These are phyloP conservation scores for Fusarium ramigenum DNA, from an alignment of 2,329 filamentous ascomycete genomes.

Conservation along the genomic window DNA sequence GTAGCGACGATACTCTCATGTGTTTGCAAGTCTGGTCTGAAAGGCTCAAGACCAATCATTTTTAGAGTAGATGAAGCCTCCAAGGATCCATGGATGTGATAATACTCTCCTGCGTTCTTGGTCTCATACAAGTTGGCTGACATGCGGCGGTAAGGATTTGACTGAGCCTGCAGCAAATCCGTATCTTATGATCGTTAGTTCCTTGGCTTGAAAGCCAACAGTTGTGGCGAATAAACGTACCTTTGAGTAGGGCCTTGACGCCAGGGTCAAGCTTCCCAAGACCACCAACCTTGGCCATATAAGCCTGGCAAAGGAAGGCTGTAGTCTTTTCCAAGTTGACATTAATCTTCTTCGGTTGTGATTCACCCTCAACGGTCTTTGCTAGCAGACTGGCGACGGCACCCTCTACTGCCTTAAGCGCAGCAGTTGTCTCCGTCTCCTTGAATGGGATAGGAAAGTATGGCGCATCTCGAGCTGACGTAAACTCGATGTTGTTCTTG, in stretches of 20 bases:
- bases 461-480: conserved; percentile 47
- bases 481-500: conserved; percentile 45
- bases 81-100: conserved; percentile 79
- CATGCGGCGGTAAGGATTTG: conserved; percentile 74
- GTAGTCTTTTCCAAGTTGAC: conserved; percentile 53
- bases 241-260: conserved; percentile 47
- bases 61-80: conserved; percentile 74
- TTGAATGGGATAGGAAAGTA: conserved; percentile 60
- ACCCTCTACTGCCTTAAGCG: conserved; percentile 56
- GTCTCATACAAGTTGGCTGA: conserved; percentile 78
- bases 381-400: conserved; percentile 47
- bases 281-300: conserved; percentile 50
- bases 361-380: conserved; percentile 33
- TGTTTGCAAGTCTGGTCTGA: conserved; percentile 68
- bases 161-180: conserved; percentile 76
- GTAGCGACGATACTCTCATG: conserved; percentile 66
- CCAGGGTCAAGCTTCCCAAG: conserved; percentile 50
- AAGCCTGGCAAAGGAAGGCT: conserved; percentile 53
- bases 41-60: conserved; percentile 74
- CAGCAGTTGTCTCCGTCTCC: conserved; percentile 55
- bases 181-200: conserved; percentile 62
- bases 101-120: conserved; percentile 71
- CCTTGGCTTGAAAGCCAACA: background rate
- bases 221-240: conserved; percentile 13
- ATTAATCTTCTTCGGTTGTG: conserved; percentile 33